Evolutionary conservation across 177 flowering plant genomes (phyloP), one percentile per base, ranked within the genome.

Genomic region (Vitis hybrid): DNA sequence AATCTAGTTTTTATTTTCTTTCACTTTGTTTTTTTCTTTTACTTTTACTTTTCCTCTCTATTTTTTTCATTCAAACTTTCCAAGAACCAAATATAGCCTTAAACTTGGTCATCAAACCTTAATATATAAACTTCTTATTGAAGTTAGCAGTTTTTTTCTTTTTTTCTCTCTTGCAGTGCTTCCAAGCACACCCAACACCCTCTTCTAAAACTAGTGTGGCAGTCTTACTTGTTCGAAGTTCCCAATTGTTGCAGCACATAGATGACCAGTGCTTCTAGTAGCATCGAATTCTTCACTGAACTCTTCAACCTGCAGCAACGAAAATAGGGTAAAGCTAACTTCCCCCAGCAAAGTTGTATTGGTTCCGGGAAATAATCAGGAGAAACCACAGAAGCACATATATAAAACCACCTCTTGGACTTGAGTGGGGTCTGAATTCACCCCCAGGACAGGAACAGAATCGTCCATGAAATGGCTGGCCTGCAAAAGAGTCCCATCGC

Each of bases 401-500:
- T 39, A 39, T 39, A 39, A 39, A 68, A 60, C 73, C 70, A 94
- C 97, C 95, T 94, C 99, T 59, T 87, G 80, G 48, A 65, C 76
- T 75, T 77, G 85, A 59, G 98, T 94, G 18, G 98, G 98, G 64
- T 94, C 98, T 20, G 98, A 94, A 76, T 94, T 94, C 53, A 94
- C 97, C 11, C 98, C 98, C 18, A 94, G 76, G 70, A 94, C 75
- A 20, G 98, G 98, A 80, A 92, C 66, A 2, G 89, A 84, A 74
- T 84, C 90, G 78, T 94, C 95, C 79, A 94, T 66, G 53, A 86
- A 87, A 83, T 92, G 98, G 79, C 97, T 92, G 60, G 97, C 95
- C 51, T 84, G 95, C 81, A 94, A 70, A 72, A 94, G 87, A 20
- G 98, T 94, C 58, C 98, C 98, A 86, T 94, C 98, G 51, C 98